Evolutionary conservation across 257 asterid genomes (phyloP), one percentile per base, ranked within the genome.

Genomic region (Solanum appendiculatum): DNA sequence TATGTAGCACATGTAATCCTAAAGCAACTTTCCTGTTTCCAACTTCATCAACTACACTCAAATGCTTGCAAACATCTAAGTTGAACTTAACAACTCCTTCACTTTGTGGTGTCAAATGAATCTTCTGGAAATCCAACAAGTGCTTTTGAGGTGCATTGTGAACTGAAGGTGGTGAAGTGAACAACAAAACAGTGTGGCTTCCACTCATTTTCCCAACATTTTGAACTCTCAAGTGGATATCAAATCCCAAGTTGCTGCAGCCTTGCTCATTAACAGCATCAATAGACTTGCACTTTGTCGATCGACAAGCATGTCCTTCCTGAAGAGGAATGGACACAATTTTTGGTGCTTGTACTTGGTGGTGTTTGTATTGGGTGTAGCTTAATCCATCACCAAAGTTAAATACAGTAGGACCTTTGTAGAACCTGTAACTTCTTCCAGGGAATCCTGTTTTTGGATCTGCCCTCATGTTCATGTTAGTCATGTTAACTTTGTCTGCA

Each of bases 381-480:
- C 99, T 92, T 33, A 94, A 87, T 7, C 99, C 98, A 72, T 93
- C 92, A 0, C 98, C 98, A 74, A 95, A 97, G 9, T 92, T 12
- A 75, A 84, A 95, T 1, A 95, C 90, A 9, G 96, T 94, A 33
- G 89, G 88, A 6, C 99, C 99, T 29, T 89, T 92, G 93, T 95
- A 97, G 90, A 97, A 95, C 9, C 98, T 92, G 40, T 96, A 96
- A 8, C 94, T 90, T 81, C 98, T 91, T 5, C 98, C 98, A 0
- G 99, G 98, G 86, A 90, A 94, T 3, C 98, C 96, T 0, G 94
- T 92, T 36, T 88, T 72, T 0, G 95, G 93, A 39, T 96, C 91
- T 33, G 98, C 89, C 72, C 99, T 94, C 98, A 97, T 95, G 90
- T 92, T 89, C 99, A 97, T 95, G 81, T 92, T 91, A 1, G 98